Percentiles rank a stretch among this genome's conserved stretches.
Conservation (phyloP, 106 monocot species). For the Apostasia ramifera region DNA sequence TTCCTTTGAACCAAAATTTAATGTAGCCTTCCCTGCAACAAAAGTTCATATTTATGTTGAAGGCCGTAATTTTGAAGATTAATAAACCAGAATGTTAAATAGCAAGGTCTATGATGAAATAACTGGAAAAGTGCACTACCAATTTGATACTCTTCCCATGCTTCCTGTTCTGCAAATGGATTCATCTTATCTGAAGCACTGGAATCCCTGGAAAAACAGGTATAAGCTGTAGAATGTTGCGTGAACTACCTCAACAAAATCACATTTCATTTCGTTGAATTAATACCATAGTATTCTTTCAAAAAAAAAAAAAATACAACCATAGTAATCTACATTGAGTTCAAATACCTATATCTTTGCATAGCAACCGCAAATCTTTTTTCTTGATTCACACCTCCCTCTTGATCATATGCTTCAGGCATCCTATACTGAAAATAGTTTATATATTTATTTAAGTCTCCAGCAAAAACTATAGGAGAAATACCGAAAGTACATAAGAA, state of each 20-base stretch:
- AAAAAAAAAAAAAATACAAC: slow-evolving; percentile 1
- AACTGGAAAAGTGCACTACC: slow-evolving; percentile 26
- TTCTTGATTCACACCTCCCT: slow-evolving; percentile 86
- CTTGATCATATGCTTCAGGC: slow-evolving; percentile 96
- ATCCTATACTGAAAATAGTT: slow-evolving; percentile 65
- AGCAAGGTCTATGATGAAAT: neutral
- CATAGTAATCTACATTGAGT: neutral
- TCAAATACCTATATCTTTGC: slow-evolving; percentile 69
- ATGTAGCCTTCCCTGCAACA: slow-evolving; percentile 65
- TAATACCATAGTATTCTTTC: neutral
- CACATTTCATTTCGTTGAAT: neutral
- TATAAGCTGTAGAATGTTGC: neutral
- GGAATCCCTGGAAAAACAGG: slow-evolving; percentile 41
- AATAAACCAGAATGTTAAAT: neutral
- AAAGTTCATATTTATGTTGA: neutral
- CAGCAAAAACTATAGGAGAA: neutral
- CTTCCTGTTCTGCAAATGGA: slow-evolving; percentile 97
- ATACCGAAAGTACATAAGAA: neutral
- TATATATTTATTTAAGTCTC: neutral
- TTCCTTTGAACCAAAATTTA: slow-evolving; percentile 80
- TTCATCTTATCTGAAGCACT: slow-evolving; percentile 89
- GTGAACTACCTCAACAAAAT: neutral
- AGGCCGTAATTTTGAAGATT: neutral
- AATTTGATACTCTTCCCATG: slow-evolving; percentile 99
- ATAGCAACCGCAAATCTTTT: slow-evolving; percentile 90